Evolutionary conservation across 495 filamentous ascomycete species (phyloP), one percentile per base, ranked within the genome.

Genomic region (Trichocladium antarcticum): DNA sequence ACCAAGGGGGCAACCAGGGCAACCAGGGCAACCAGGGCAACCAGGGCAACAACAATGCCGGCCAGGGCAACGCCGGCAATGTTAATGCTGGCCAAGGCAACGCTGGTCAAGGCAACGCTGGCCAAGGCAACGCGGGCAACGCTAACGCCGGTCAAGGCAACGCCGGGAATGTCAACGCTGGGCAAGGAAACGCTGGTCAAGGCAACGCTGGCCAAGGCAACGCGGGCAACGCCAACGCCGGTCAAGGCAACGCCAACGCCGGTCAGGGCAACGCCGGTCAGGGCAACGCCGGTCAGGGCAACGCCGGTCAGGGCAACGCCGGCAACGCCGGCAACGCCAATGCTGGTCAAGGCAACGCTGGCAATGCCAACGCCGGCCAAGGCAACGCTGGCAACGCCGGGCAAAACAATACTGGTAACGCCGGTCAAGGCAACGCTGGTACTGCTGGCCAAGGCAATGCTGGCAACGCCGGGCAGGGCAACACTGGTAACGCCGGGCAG

Each of bases 321-420:
- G 57, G 54, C 40, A 51, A 57, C 60, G 66, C 60, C 42, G 57
- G 62, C 42, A 60, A 57, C 45, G 51, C 39, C 37, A 42, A 42
- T 22, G 43, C 40, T 42, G 50, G 48, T 31, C 54, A 57, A 34
- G 35, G 46, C 45, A 56, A 55, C 42, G 54, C 52, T 42, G 52
- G 37, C 12, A 56, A 58, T 31, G 60, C 60, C 42, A 49, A 45
- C 16, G 57, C 55, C 51, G 51, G 34, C 20, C 44, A 43, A 48
- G 50, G 56, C 20, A 62, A 51, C 27, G 60, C 48, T 38, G 40
- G 41, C 48, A 39, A 47, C 19, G 16, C 45, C 28, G 32, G 28
- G 34, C 32, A 41, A 34, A 39, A 45, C 40, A 27, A 27, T n/a
- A n/a, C n/a, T n/a, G n/a, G n/a, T n/a, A 45, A 49, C 17, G 45